Evolutionary conservation across 23 red algal genomes (phyloP), one percentile per base, ranked within the genome.

Genomic region (Chondrus crispus): DNA sequence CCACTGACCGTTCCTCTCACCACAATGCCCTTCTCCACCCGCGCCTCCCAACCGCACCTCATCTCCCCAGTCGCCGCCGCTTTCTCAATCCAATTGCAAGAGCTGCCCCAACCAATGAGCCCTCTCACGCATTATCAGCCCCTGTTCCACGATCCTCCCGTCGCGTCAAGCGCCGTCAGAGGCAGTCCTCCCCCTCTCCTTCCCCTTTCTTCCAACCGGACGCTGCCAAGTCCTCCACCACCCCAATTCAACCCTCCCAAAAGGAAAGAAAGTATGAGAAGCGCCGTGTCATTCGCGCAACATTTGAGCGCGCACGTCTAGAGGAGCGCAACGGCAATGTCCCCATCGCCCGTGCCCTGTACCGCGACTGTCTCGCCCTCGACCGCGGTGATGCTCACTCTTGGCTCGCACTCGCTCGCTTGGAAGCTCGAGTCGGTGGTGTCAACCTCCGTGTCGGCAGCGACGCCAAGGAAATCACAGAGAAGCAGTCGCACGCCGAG

Each of bases 311-410:
- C 33, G 92, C 92, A 4, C 74, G 71, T 10, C 72, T 46, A 10
- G 74, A 49, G 46, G 63, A 86, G 38, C 82, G 69, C 16, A 81
- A 76, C 14, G 92, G 81, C 7, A 62, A 85, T 49, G 39, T 85
- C 5, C 52, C 57, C 16, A 41, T 74, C 20, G 97, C 97, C 13
- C 81, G 75, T 20, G 51, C 53, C 32, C 32, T 96, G 29, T 62
- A 90, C 7, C 85, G 66, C 40, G 64, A 96, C 36, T 96, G 97
- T 78, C 68, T 99, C 52, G 91, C 69, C 48, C 82, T 99, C 20
- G 97, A 99, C 78, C 44, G 47, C 0, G 46, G 62, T 35, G 97
- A 99, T 89, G 90, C 87, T 42, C 97, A 96, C 78, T 96, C 97
- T 11, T 99, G 97, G 97, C 73, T 99, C 29, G 87, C 90, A 5